Conservation (phyloP, 495 filamentous ascomycete genomes). For the Hypoxylon intermedium region DNA sequence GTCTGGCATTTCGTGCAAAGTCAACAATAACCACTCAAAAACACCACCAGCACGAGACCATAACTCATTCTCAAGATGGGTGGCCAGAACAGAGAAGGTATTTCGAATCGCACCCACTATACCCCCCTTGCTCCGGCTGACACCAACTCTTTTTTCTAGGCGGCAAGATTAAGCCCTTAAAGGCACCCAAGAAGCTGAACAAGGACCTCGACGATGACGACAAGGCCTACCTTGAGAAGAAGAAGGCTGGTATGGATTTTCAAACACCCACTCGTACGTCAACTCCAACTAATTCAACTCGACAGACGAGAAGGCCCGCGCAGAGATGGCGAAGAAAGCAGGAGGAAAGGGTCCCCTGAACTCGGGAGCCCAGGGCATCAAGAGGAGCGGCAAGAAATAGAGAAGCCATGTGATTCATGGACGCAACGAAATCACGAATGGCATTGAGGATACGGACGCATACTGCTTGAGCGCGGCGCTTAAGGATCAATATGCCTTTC, state of each 20-base stretch:
- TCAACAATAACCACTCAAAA: slow-evolving; percentile 1
- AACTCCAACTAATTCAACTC: slow-evolving; percentile 16
- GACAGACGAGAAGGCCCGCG: slow-evolving; percentile 77
- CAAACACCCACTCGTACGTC: neutral
- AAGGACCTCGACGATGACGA: slow-evolving; percentile 82
- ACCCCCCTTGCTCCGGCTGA: slow-evolving; percentile 10
- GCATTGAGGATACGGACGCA: slow-evolving; percentile 20
- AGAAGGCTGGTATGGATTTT: slow-evolving; percentile 66
- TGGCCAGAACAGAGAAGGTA: slow-evolving; percentile 73
- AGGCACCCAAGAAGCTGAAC: slow-evolving; percentile 77
- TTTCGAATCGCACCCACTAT: slow-evolving; percentile 6
- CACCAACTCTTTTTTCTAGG: slow-evolving; percentile 55
- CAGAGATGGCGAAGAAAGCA: slow-evolving; percentile 72
- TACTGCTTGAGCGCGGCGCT: slow-evolving; percentile 32
- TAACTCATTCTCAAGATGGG: slow-evolving; percentile 60
- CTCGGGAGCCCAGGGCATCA: slow-evolving; percentile 82
- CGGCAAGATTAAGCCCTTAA: slow-evolving; percentile 86
- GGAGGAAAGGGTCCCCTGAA: slow-evolving; percentile 67
- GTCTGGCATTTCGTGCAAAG: slow-evolving; percentile 8
- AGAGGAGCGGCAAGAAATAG: slow-evolving; percentile 91
- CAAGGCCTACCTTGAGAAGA: slow-evolving; percentile 75
- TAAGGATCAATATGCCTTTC: slow-evolving; percentile 29
- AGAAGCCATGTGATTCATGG: slow-evolving; percentile 11
- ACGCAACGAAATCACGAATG: slow-evolving; percentile 36
- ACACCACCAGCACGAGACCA: neutral